Evolutionary conservation across 805 yeast genomes (phyloP).

Genomic region (Candida succiphila): DNA sequence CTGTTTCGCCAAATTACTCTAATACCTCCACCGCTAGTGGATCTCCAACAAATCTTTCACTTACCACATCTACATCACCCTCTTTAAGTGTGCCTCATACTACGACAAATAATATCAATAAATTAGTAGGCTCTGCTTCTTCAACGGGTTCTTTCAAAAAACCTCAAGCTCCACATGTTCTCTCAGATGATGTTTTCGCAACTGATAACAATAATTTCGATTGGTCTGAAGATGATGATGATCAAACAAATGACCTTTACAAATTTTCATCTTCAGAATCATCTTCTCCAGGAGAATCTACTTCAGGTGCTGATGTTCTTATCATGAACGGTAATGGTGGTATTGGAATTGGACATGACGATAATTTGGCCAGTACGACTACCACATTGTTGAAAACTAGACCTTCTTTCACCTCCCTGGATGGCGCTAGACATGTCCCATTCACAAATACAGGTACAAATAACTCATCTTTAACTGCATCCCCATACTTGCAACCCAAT

Average conservation of each 20-base stretch:
- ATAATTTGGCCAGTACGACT: too few relatives aligned
- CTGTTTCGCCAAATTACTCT: too few relatives aligned
- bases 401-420: too few relatives aligned
- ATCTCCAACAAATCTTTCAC: slow-evolving; percentile 7
- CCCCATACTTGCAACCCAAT: slow-evolving; percentile 3
- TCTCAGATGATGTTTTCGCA: slow-evolving; percentile 18
- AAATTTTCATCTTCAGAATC: slow-evolving; percentile 5
- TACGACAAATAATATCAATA: not conserved
- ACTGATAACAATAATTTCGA: slow-evolving; percentile 39
- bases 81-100: not conserved
- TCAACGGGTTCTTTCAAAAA: not conserved
- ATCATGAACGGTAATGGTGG: slow-evolving; percentile 15
- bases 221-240: slow-evolving; percentile 47
- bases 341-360: too few relatives aligned
- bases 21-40: slow-evolving; percentile 4
- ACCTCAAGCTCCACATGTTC: not conserved
- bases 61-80: slow-evolving; percentile 3
- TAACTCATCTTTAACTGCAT: not conserved
- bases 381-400: too few relatives aligned
- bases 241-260: slow-evolving; percentile 7
- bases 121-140: not conserved
- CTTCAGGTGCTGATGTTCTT: slow-evolving; percentile 3
- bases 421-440: too few relatives aligned
- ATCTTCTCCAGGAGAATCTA: slow-evolving; percentile 6
- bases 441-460: too few relatives aligned